phyloP scores from a whole-genome alignment of 106 monocot species.

The Xerophyta viscosa region DNA sequence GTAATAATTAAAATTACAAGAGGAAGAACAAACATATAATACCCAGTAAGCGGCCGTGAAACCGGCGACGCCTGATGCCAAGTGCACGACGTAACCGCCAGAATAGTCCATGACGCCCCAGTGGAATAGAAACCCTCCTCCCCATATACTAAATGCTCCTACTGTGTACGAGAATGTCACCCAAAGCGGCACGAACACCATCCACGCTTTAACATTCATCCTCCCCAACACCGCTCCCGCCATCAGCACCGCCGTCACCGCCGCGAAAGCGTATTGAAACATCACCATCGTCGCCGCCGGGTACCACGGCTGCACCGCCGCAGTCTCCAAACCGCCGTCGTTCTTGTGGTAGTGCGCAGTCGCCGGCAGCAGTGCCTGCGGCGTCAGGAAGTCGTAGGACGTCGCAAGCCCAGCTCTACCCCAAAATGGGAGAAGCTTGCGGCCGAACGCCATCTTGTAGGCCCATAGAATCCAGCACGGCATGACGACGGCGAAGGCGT shows the following conservation, averaged over 20 bases:
- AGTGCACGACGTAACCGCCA: constrained; percentile 43
- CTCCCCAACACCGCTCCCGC: constrained; percentile 31
- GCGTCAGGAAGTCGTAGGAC: constrained; percentile 10
- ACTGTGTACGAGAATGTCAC: constrained; percentile 44
- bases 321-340: constrained; percentile 14
- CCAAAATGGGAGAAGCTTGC: constrained; percentile 31
- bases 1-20: no score
- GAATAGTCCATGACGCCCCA: constrained; percentile 57
- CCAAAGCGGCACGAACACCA: constrained; percentile 44
- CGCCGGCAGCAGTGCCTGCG: constrained; percentile 15
- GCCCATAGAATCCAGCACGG: constrained; percentile 28
- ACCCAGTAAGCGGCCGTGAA: constrained; percentile 43
- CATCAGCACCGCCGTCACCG: constrained; percentile 27
- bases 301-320: constrained; percentile 16
- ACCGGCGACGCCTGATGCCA: constrained; percentile 29
- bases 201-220: constrained; percentile 47
- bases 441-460: constrained; percentile 38
- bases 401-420: constrained; percentile 22
- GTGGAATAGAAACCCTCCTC: constrained; percentile 45
- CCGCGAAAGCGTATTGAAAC: constrained; percentile 32
- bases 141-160: constrained; percentile 47
- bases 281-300: constrained; percentile 27
- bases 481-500: constrained; percentile 31
- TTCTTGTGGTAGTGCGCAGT: constrained; percentile 12
- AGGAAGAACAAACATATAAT: no score